A percentile compares a stretch with the other conserved stretches of the same genome.
These are phyloP conservation scores for Globisporangium iwayamae DNA, from an alignment of 352 stramenopile genomes.

Conservation along the genomic window DNA sequence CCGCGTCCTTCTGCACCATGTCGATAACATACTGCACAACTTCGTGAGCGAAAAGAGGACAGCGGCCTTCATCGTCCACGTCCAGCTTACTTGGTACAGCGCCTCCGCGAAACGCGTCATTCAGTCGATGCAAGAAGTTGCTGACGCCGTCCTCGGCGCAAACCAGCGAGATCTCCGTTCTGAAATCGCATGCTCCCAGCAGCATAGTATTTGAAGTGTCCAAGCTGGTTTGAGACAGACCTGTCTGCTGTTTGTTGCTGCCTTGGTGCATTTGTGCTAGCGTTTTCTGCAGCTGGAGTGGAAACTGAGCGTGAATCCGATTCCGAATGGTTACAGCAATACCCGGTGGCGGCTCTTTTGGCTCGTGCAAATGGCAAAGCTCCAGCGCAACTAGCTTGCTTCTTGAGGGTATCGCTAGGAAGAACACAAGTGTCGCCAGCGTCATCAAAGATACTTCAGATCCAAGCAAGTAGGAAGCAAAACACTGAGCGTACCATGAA, in stretches of 20 bases:
- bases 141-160: slow-evolving; percentile 39
- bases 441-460: neutral
- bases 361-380: slow-evolving; percentile 54
- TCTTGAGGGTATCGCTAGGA: slow-evolving; percentile 45
- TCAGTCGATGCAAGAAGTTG: slow-evolving; percentile 59
- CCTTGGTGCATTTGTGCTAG: slow-evolving; percentile 24
- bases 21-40: slow-evolving; percentile 39
- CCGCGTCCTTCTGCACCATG: slow-evolving; percentile 35
- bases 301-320: slow-evolving; percentile 42
- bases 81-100: slow-evolving; percentile 25
- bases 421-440: neutral
- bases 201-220: slow-evolving; percentile 31
- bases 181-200: slow-evolving; percentile 48
- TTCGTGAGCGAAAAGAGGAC: slow-evolving; percentile 25
- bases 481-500: slow-evolving; percentile 35
- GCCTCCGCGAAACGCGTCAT: slow-evolving; percentile 59
- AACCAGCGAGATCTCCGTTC: slow-evolving; percentile 35
- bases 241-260: neutral
- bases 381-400: slow-evolving; percentile 69
- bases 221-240: neutral
- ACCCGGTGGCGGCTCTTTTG: slow-evolving; percentile 33
- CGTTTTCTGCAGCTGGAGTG: slow-evolving; percentile 26
- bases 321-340: slow-evolving; percentile 40
- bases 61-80: slow-evolving; percentile 20
- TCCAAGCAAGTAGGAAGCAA: neutral